Base-by-base conservation (phyloP, 371 early-diverging fungal species). In the Rhizopus delemar region DNA sequence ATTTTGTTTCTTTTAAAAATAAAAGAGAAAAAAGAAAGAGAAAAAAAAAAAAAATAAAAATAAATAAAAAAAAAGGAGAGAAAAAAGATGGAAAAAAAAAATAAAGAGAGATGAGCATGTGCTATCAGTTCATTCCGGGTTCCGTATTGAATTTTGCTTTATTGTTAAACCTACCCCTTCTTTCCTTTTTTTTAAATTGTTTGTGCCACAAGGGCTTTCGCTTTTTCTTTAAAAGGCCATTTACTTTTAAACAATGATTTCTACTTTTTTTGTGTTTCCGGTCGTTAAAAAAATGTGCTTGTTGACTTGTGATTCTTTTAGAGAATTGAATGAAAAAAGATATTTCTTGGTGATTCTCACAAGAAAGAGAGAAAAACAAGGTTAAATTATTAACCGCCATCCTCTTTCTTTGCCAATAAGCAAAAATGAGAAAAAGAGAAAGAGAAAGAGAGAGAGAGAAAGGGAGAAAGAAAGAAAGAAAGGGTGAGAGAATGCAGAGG, bases 71-170 rank as follows among this genome's bases (percentile, higher is more conserved):
- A 36, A 31, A 38, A 28, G 31, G 36, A 46, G 43, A 55, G 33
- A 28, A 16, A 8, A 8, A 31, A 56, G 36, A 62, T 13, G 34
- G 34, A 34, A 48, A 50, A 54, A 9, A 60, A 50, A 51, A 35
- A 56, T 46, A 34, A 45, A 41, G 45, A 45, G 55, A 31, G 31
- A 41, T 51, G 53, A 52, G 34, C 60, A 59, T 53, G 53, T 59
- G 60, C 5, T 53, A 29, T 41, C 28, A 41, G 35, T 51, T 45
- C 59, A 49, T 60, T 60, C 60, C 60, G 60, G 48, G 32, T 60
- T 60, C 60, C 60, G 60, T 54, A 16, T 46, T 38, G 13, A 38
- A 38, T 22, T 22, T 8, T 38, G 39, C 43, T 43, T 43, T 43
- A 43, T 43, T 43, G 43, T 43, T 43, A 43, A 43, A 43, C 43